Percentiles rank a stretch among this genome's conserved stretches.
These are phyloP conservation scores for Mercurialis annua DNA, from an alignment of 345 rosid genomes.

Conservation along the genomic window DNA sequence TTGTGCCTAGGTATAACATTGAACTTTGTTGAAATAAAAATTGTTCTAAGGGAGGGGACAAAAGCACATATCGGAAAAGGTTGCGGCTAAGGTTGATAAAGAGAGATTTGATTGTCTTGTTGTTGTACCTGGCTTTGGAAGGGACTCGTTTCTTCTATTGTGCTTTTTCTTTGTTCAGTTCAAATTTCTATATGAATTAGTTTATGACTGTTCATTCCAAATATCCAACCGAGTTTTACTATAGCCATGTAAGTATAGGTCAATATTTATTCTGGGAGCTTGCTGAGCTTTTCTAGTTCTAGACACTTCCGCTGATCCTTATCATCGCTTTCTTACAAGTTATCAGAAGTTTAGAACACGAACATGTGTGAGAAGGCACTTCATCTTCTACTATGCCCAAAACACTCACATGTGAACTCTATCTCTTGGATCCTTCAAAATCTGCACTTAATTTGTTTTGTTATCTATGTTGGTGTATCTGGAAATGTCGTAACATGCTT, in stretches of 20 bases:
- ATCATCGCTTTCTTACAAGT: background rate
- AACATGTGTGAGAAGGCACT: background rate
- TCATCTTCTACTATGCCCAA: background rate
- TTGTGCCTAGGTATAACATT: slow-evolving; percentile 14
- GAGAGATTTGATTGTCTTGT: slow-evolving; percentile 94
- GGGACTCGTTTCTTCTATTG: slow-evolving; percentile 87
- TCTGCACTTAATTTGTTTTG: too few species aligned
- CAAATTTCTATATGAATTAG: background rate
- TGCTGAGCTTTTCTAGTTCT: background rate
- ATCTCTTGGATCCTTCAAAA: too few species aligned
- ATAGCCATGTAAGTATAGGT: background rate
- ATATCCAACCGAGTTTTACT: background rate
- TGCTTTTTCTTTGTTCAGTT: slow-evolving; percentile 13
- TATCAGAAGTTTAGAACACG: background rate
- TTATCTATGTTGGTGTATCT: too few species aligned
- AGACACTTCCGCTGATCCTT: background rate
- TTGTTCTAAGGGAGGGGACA: slow-evolving; percentile 52
- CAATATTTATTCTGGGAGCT: background rate
- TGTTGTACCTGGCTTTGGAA: slow-evolving; percentile 96
- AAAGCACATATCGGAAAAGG: slow-evolving; percentile 37
- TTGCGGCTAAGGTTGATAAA: slow-evolving; percentile 74
- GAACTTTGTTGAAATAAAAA: slow-evolving; percentile 19
- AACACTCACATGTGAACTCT: background rate
- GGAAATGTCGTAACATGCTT: too few species aligned
- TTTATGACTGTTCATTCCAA: too few species aligned